Percentiles rank a stretch among this genome's conserved stretches.
Evolutionary conservation across 768 basidiomycete species (phyloP).

Genomic region (Chlorophyllum brunneum): DNA sequence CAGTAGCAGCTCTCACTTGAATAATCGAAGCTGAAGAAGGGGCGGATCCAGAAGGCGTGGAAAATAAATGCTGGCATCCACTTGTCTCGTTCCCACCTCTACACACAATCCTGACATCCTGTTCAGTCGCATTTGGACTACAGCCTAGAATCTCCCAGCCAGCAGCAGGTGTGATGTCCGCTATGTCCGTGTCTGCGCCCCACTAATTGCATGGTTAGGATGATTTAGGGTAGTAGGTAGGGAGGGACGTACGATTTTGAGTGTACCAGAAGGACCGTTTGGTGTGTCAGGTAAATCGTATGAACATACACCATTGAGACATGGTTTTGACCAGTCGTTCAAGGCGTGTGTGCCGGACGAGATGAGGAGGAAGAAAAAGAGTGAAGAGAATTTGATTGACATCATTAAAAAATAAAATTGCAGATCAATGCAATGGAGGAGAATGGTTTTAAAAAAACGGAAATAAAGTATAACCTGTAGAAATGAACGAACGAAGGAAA

Average conservation of each 20-base stretch:
- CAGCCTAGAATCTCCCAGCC: slow-evolving; percentile 53
- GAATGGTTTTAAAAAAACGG: not conserved
- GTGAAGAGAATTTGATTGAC: not conserved
- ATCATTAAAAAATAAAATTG: not conserved
- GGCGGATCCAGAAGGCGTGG: slow-evolving; percentile 16
- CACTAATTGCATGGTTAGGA: slow-evolving; percentile 25
- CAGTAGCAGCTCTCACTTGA: slow-evolving; percentile 19
- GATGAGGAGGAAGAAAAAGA: not conserved
- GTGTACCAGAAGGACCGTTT: slow-evolving; percentile 31
- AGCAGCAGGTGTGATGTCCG: slow-evolving; percentile 43
- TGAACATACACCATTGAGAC: slow-evolving; percentile 34
- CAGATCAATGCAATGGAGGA: not conserved
- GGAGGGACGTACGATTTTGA: slow-evolving; percentile 32
- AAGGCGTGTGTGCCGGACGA: slow-evolving; percentile 18
- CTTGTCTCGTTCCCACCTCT: slow-evolving; percentile 15
- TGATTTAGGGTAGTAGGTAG: not conserved
- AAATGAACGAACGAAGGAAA: not conserved
- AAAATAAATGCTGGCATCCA: slow-evolving; percentile 11
- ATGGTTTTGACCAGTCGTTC: slow-evolving; percentile 42
- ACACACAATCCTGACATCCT: slow-evolving; percentile 50
- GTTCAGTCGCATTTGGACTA: slow-evolving; percentile 31
- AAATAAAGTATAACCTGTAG: too few relatives aligned
- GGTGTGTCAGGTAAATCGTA: slow-evolving; percentile 32
- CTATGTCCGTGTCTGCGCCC: slow-evolving; percentile 32
- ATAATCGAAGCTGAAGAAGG: slow-evolving; percentile 36